Percentiles rank a stretch among this genome's conserved stretches.
Conservation (phyloP, 2,329 filamentous ascomycete genomes). For the Claviceps sp. region DNA sequence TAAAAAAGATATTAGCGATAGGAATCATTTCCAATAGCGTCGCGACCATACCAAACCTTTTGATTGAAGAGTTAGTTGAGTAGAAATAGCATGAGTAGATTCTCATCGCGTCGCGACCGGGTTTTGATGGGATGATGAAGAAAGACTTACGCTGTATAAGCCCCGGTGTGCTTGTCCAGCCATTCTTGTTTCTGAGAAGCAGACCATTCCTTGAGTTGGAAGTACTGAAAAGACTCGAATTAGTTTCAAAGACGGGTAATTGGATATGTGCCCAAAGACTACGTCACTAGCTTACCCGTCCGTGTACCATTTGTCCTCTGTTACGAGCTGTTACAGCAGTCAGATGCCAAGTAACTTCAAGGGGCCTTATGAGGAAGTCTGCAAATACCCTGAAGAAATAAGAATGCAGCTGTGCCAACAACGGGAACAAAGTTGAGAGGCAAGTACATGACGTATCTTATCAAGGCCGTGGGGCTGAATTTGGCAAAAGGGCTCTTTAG, state of each 20-base stretch:
- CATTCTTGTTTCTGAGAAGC: slow-evolving; percentile 50
- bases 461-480: slow-evolving; percentile 47
- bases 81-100: background rate
- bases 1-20: slow-evolving; percentile 67
- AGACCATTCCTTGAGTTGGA: slow-evolving; percentile 80
- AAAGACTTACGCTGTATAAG: slow-evolving; percentile 63
- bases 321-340: slow-evolving; percentile 24
- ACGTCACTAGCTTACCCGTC: slow-evolving; percentile 39
- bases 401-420: slow-evolving; percentile 70
- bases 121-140: background rate
- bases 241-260: slow-evolving; percentile 1
- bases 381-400: slow-evolving; percentile 54
- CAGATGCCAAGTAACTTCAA: background rate
- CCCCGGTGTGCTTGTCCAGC: slow-evolving; percentile 55
- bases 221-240: slow-evolving; percentile 46
- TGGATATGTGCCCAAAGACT: background rate
- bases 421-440: slow-evolving; percentile 90
- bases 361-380: background rate
- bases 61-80: slow-evolving; percentile 5
- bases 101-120: background rate
- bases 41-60: slow-evolving; percentile 60
- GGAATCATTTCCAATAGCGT: slow-evolving; percentile 78
- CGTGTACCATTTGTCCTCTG: slow-evolving; percentile 36
- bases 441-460: slow-evolving; percentile 73
- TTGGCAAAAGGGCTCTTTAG: slow-evolving; percentile 44